A percentile compares a stretch with the other conserved stretches of the same genome.
These are phyloP conservation scores for Tuber microsphaerosporum DNA, from an alignment of 495 filamentous ascomycete species.

Conservation along the genomic window DNA sequence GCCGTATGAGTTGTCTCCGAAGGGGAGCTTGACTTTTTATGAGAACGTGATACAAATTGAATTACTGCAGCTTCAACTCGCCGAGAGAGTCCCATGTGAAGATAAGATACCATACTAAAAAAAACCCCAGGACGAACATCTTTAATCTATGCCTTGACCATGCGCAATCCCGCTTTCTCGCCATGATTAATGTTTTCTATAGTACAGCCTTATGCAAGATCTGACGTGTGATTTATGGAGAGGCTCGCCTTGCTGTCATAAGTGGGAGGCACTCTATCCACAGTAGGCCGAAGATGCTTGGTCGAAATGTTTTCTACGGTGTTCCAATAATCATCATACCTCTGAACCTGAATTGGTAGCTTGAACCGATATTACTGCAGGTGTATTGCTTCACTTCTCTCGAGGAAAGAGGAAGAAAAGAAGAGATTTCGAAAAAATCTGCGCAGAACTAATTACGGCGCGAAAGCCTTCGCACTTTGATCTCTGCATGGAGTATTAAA, in stretches of 20 bases:
- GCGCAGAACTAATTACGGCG: slow-evolving; percentile 14
- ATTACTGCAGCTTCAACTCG: not conserved
- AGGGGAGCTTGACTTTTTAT: not conserved
- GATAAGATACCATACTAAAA: not conserved
- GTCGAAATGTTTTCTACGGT: not conserved
- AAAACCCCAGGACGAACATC: not conserved
- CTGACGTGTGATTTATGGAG: not conserved
- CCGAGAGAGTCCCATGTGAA: not conserved
- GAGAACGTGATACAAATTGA: not conserved
- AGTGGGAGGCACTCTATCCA: not conserved
- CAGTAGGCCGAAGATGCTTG: not conserved
- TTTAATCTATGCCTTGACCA: not conserved
- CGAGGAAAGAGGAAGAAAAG: not conserved
- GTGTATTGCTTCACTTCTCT: not conserved
- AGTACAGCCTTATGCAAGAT: not conserved
- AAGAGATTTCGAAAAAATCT: not conserved
- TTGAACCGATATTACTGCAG: not conserved
- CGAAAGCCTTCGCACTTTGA: slow-evolving; percentile 36
- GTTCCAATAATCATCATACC: not conserved
- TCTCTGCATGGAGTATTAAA: slow-evolving; percentile 19
- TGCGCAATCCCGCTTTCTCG: not conserved
- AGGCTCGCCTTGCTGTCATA: not conserved
- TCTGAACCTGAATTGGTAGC: not conserved
- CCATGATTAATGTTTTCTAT: not conserved
- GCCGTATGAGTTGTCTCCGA: not conserved